These are phyloP conservation scores for Metschnikowia anglica DNA, from an alignment of 805 yeast species.

Conservation along the genomic window DNA sequence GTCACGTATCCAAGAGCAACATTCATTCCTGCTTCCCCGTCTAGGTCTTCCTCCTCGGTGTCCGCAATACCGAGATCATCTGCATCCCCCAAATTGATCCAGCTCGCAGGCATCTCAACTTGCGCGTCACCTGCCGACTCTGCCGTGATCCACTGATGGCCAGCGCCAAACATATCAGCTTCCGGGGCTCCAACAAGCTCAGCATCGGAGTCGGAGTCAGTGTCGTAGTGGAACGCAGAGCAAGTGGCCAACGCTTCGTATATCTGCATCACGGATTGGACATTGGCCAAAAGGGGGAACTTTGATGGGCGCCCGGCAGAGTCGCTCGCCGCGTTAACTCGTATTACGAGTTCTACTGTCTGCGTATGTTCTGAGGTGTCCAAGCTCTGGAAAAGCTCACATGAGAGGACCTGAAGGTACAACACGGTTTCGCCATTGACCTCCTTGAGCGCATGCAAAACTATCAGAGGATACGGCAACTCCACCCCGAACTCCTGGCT, in stretches of 20 bases:
- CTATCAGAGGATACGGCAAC: conserved; percentile 34
- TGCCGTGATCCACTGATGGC: conserved; percentile 17
- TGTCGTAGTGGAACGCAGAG: conserved; percentile 38
- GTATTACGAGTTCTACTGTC: conserved; percentile 24
- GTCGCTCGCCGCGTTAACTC: neutral
- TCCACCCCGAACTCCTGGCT: conserved; percentile 27
- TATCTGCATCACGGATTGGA: conserved; percentile 15
- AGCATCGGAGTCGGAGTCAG: conserved; percentile 24
- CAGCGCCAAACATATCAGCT: neutral
- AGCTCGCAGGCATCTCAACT: conserved; percentile 27
- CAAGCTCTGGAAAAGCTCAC: conserved; percentile 18
- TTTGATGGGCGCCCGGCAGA: neutral
- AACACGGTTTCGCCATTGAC: conserved; percentile 19
- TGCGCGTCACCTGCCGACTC: conserved; percentile 15
- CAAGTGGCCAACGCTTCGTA: conserved; percentile 40
- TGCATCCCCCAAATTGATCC: conserved; percentile 37
- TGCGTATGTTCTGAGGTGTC: conserved; percentile 21
- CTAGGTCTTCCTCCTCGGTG: conserved; percentile 20
- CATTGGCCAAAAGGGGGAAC: conserved; percentile 8
- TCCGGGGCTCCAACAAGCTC: conserved; percentile 2
- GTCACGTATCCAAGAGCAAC: conserved; percentile 41
- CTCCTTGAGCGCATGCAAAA: conserved; percentile 34
- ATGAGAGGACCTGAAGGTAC: conserved; percentile 33
- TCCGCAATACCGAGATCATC: conserved; percentile 38
- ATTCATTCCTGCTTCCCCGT: conserved; percentile 40